phyloP scores from a whole-genome alignment of 345 rosid genomes.

The Boechera retrofracta region DNA sequence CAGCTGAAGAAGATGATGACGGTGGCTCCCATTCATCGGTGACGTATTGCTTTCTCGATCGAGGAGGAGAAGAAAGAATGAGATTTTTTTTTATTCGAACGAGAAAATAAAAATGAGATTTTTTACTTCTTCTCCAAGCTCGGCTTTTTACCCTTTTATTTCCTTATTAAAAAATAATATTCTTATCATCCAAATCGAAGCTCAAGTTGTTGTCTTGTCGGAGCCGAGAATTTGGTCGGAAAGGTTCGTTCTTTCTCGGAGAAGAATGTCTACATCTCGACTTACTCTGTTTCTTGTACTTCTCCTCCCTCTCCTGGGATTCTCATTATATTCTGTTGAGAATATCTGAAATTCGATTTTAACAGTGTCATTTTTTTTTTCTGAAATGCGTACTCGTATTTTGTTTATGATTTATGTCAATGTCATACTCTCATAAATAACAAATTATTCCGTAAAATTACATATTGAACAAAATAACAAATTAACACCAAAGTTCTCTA shows the following conservation, averaged over 20 bases:
- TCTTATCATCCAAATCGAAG: not conserved
- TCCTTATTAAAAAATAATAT: not conserved
- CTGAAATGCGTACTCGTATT: no score
- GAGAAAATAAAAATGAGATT: not conserved
- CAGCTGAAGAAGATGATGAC: constrained; percentile 75
- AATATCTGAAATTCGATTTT: no score
- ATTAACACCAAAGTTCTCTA: no score
- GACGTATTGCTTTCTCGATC: not conserved
- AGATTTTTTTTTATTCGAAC: not conserved
- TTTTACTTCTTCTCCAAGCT: constrained; percentile 30
- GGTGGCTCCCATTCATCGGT: constrained; percentile 45
- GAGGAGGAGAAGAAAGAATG: not conserved
- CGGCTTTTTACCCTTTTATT: not conserved
- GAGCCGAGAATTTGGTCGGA: not conserved
- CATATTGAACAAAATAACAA: no score
- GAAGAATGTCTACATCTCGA: constrained; percentile 10
- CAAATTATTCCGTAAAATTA: no score
- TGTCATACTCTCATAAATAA: no score
- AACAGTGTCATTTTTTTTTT: no score
- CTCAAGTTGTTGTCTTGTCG: not conserved
- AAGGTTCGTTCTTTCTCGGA: not conserved
- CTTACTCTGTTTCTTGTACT: constrained; percentile 37
- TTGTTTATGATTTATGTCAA: no score
- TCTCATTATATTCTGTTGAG: not conserved
- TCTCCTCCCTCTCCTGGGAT: not conserved